Evolutionary conservation across 1,284 basidiomycete genomes (phyloP), one percentile per base, ranked within the genome.

Genomic region (Mrakiaceae sp.): DNA sequence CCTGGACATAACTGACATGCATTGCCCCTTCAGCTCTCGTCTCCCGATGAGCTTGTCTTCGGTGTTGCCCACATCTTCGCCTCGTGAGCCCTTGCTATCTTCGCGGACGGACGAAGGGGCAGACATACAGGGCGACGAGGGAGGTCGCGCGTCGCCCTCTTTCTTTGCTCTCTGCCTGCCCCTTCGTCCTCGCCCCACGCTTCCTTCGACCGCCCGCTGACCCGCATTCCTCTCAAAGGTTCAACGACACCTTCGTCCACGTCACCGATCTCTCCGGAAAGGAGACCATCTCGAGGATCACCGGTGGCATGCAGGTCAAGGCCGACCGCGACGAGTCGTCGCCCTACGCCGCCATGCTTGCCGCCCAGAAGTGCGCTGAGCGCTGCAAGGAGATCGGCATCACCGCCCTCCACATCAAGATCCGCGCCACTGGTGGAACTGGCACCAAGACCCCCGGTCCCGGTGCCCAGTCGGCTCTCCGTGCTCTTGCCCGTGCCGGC

Each of bases 271-370:
- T 98, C 68, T 93, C 94, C 54, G 96, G 95, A 75, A 94, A 91
- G 83, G 95, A 98, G 83, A 98, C 95, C 76, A 91, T 98, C 81
- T 88, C 89, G 73, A 92, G 95, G 78, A 92, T 98, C 70, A 98
- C 95, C 71, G 94, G 93, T 88, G 95, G 95, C 70, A 98, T 98
- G 96, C 98, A 98, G 83, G 95, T 98, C 82, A 98, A 98, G 83
- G 96, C 95, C 52, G 95, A 98, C 80, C 90, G 96, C 81, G 95
- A 98, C 81, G 95, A 98, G 82, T 98, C 94, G 61, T 98, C 95
- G 52, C 91, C 90, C n/a, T 95, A 94, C 79, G 96, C 95, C 69
- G 96, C 96, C 77, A 98, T 98, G 95, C 84, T 98, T 79, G 95
- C 95, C 69, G 95, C 95, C 64, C 95, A 98, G 82, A 95, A 98